Conservation (phyloP, 352 stramenopile genomes). For the Phytopythium mirpurense region DNA sequence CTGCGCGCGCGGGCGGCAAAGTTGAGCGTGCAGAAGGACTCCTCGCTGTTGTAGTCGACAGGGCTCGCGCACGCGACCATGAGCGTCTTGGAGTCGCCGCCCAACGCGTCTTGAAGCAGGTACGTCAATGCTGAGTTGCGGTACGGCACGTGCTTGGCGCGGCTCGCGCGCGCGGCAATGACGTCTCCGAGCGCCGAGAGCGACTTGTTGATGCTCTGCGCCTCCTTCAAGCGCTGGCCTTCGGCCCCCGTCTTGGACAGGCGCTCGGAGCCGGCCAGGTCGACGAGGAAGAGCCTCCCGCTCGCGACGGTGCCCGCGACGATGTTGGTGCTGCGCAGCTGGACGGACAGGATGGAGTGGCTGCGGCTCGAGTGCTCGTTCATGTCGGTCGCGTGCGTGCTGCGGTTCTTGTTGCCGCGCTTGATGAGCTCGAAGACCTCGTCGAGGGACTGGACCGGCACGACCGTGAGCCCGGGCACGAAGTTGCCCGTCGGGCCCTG, state of each 20-base stretch:
- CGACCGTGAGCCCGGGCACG: slow-evolving; percentile 66
- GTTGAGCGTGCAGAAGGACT: slow-evolving; percentile 92
- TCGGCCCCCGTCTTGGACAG: slow-evolving; percentile 88
- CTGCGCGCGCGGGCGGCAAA: slow-evolving; percentile 84
- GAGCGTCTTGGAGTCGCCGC: slow-evolving; percentile 89
- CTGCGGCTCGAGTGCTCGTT: slow-evolving; percentile 88
- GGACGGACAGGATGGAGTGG: slow-evolving; percentile 84
- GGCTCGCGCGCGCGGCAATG: slow-evolving; percentile 87
- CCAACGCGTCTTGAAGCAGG: slow-evolving; percentile 90
- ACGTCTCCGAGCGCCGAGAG: slow-evolving; percentile 97
- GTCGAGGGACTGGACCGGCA: slow-evolving; percentile 69
- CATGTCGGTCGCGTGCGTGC: slow-evolving; percentile 85
- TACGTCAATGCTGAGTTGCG: slow-evolving; percentile 94
- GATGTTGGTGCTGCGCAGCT: slow-evolving; percentile 80
- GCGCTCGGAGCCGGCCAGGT: slow-evolving; percentile 87
- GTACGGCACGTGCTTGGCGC: slow-evolving; percentile 92
- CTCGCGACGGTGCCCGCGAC: slow-evolving; percentile 67
- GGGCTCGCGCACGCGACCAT: slow-evolving; percentile 91
- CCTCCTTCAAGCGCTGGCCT: slow-evolving; percentile 86
- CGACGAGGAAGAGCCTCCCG: slow-evolving; percentile 84
- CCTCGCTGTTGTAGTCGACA: slow-evolving; percentile 89
- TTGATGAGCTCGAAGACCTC: slow-evolving; percentile 86
- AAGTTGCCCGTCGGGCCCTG: slow-evolving; percentile 84
- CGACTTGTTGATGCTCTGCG: slow-evolving; percentile 93
- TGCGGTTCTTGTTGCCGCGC: slow-evolving; percentile 81